Evolutionary conservation across 306 rosid species (phyloP).

Genomic region (Hippophae gyantsensis): DNA sequence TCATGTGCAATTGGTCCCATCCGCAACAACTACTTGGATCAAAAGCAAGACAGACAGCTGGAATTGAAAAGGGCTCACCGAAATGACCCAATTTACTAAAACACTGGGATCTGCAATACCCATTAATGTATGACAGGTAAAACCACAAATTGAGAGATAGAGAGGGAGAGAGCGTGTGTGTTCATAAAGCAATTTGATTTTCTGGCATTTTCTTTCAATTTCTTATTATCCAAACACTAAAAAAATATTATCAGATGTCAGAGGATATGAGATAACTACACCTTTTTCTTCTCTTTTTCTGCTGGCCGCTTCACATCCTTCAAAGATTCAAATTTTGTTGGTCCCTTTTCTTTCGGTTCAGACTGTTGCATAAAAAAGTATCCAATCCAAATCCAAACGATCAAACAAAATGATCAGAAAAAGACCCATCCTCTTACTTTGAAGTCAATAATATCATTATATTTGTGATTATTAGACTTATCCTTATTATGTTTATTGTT

Average conservation of each 20-base stretch:
- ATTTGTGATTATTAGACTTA: too few relatives aligned
- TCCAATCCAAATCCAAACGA: too few relatives aligned
- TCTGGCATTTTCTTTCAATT: slow-evolving; percentile 5
- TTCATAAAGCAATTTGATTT: not conserved
- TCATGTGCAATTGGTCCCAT: slow-evolving; percentile 62
- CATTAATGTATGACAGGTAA: slow-evolving; percentile 57
- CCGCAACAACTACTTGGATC: slow-evolving; percentile 40
- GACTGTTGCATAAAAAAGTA: too few relatives aligned
- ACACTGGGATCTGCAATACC: slow-evolving; percentile 45
- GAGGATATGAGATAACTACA: too few relatives aligned
- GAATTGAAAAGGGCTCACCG: slow-evolving; percentile 47
- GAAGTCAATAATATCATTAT: too few relatives aligned
- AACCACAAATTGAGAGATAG: slow-evolving; percentile 22
- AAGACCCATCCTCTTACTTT: too few relatives aligned
- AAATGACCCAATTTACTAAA: slow-evolving; percentile 47
- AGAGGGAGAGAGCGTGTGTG: slow-evolving; percentile 1
- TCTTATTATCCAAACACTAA: slow-evolving; percentile 4
- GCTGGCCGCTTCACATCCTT: too few relatives aligned
- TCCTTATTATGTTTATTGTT: too few relatives aligned
- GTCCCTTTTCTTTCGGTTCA: too few relatives aligned
- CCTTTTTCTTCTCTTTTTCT: too few relatives aligned
- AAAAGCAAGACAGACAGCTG: slow-evolving; percentile 61
- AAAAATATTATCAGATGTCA: not conserved
- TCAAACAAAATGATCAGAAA: too few relatives aligned
- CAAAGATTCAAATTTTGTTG: too few relatives aligned